These are phyloP conservation scores for Cryptomeria japonica DNA, from an alignment of 75 land plant species.

Conservation along the genomic window DNA sequence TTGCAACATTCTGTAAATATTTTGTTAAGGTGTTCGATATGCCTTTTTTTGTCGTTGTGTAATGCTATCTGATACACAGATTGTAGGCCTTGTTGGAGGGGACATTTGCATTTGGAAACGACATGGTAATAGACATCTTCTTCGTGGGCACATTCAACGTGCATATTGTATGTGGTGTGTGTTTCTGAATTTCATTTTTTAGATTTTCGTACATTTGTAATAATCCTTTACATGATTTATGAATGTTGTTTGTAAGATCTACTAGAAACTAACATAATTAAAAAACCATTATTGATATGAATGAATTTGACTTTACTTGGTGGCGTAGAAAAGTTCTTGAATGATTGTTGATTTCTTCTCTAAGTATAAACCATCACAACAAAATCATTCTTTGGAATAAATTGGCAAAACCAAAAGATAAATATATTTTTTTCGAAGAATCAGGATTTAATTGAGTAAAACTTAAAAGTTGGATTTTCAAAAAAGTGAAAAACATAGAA, in stretches of 20 bases:
- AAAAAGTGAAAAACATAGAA: too few species aligned
- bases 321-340: too few species aligned
- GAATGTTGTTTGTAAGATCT: neutral
- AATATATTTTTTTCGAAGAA: too few species aligned
- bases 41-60: neutral
- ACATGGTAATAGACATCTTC: constrained; percentile 1
- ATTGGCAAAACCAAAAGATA: too few species aligned
- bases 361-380: too few species aligned
- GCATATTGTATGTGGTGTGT: constrained; percentile 4
- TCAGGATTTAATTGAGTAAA: too few species aligned
- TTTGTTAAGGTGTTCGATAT: neutral
- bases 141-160: neutral
- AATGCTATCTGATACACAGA: neutral
- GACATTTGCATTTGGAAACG: constrained; percentile 12
- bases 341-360: too few species aligned
- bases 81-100: constrained; percentile 5
- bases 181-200: neutral
- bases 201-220: neutral
- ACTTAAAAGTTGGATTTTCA: too few species aligned
- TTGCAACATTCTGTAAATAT: neutral
- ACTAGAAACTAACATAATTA: neutral
- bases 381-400: too few species aligned
- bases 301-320: too few species aligned
- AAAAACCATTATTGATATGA: too few species aligned
- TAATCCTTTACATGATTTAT: neutral